phyloP scores from a whole-genome alignment of 352 stramenopile genomes.

The Pythium scleroteichum region DNA sequence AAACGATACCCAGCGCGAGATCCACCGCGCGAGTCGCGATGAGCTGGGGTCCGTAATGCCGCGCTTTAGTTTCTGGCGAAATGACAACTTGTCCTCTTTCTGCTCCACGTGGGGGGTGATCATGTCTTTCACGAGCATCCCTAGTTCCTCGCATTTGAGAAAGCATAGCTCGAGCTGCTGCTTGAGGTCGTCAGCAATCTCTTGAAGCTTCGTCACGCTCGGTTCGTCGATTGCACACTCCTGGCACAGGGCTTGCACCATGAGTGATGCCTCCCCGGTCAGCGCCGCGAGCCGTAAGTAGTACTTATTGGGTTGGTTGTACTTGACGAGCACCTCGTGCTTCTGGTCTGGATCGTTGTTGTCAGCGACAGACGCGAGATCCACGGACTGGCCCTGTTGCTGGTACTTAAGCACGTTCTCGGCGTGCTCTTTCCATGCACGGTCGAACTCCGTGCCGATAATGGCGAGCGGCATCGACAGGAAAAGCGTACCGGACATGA shows the following conservation, averaged over 20 bases:
- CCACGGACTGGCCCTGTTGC: conserved; percentile 31
- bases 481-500: conserved; percentile 84
- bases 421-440: conserved; percentile 74
- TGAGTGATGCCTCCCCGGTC: conserved; percentile 66
- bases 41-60: conserved; percentile 49
- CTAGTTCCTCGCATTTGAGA: conserved; percentile 58
- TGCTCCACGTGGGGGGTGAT: conserved; percentile 48
- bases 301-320: conserved; percentile 66
- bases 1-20: conserved; percentile 59
- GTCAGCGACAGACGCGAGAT: conserved; percentile 25
- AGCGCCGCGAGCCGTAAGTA: conserved; percentile 64
- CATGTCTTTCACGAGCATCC: conserved; percentile 65
- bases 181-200: conserved; percentile 58
- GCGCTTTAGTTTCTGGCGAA: conserved; percentile 36
- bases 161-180: conserved; percentile 48
- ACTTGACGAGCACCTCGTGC: conserved; percentile 80
- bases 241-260: conserved; percentile 51
- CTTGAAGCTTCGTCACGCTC: conserved; percentile 42
- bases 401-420: conserved; percentile 69
- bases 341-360: conserved; percentile 49
- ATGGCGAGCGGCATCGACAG: conserved; percentile 86
- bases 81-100: conserved; percentile 33
- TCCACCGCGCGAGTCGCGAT: conserved; percentile 38
- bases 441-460: conserved; percentile 84
- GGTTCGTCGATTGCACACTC: conserved; percentile 43